Evolutionary conservation across 1,284 basidiomycete species (phyloP).

Genomic region (Veloboletus limbatus): DNA sequence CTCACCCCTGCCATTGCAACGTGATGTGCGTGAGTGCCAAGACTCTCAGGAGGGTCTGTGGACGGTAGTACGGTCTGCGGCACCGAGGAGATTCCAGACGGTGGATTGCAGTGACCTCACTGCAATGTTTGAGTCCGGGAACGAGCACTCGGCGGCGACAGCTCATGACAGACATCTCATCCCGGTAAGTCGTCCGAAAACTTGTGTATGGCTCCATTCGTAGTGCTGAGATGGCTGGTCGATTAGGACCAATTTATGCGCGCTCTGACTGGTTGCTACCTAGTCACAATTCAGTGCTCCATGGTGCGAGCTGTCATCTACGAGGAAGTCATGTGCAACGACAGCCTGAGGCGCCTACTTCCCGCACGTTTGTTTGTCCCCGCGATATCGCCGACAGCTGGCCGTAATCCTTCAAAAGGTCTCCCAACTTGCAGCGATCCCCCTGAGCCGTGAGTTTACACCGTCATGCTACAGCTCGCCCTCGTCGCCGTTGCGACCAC

Average conservation of each 20-base stretch:
- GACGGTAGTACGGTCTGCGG: no score
- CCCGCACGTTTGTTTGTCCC: slow-evolving; percentile 9
- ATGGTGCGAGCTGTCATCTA: not conserved
- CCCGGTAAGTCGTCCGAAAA: no score
- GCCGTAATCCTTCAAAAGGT: slow-evolving; percentile 1
- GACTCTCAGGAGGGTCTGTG: no score
- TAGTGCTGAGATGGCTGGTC: not conserved
- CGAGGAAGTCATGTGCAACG: not conserved
- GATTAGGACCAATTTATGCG: not conserved
- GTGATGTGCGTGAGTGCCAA: no score
- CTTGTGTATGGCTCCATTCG: no score
- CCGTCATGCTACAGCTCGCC: slow-evolving; percentile 9
- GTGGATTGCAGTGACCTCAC: no score
- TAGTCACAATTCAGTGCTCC: not conserved
- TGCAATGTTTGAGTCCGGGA: no score
- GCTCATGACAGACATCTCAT: no score
- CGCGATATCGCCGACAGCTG: not conserved
- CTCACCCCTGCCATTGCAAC: no score
- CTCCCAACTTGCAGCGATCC: no score
- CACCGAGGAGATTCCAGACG: no score
- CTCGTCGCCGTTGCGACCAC: slow-evolving; percentile 1
- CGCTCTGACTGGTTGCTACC: not conserved
- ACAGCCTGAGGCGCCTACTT: not conserved
- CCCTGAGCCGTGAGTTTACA: not conserved
- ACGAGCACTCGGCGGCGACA: no score